These are phyloP conservation scores for Quercus phellos DNA, from an alignment of 331 rosid species.

Conservation along the genomic window DNA sequence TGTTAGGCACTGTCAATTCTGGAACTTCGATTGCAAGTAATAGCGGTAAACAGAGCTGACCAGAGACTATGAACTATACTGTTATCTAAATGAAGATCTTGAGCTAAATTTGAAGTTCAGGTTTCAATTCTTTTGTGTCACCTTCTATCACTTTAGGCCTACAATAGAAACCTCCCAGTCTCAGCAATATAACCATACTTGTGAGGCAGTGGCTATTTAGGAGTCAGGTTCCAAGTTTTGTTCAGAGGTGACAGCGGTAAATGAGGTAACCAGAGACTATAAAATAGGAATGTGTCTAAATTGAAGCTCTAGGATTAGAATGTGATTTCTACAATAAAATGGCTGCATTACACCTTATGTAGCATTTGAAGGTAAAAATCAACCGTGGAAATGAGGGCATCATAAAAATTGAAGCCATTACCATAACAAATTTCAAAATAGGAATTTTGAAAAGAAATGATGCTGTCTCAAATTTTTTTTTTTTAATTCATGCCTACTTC, in stretches of 20 bases:
- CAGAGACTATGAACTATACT: not conserved
- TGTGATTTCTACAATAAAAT: not conserved
- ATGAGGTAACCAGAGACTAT: not conserved
- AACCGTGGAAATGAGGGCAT: not conserved
- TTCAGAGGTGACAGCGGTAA: not conserved
- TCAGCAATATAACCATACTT: not conserved
- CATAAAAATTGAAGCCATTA: not conserved
- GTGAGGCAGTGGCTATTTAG: not conserved
- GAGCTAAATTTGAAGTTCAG: not conserved
- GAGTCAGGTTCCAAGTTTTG: not conserved
- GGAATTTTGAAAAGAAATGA: not conserved
- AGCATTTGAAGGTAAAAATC: not conserved
- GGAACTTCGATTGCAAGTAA: not conserved
- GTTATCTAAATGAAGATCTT: not conserved
- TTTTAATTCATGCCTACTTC: constrained; percentile 5
- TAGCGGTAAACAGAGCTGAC: not conserved
- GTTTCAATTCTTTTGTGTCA: not conserved
- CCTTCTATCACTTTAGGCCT: not conserved
- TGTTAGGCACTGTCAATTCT: not conserved
- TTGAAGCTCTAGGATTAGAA: not conserved
- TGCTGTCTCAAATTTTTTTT: not conserved
- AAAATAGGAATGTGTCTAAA: not conserved
- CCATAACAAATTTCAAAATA: not conserved
- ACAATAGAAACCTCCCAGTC: not conserved
- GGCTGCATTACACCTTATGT: not conserved